Evolutionary conservation across 2,329 filamentous ascomycete genomes (phyloP), one percentile per base, ranked within the genome.

Genomic region (Trichoderma sp.): DNA sequence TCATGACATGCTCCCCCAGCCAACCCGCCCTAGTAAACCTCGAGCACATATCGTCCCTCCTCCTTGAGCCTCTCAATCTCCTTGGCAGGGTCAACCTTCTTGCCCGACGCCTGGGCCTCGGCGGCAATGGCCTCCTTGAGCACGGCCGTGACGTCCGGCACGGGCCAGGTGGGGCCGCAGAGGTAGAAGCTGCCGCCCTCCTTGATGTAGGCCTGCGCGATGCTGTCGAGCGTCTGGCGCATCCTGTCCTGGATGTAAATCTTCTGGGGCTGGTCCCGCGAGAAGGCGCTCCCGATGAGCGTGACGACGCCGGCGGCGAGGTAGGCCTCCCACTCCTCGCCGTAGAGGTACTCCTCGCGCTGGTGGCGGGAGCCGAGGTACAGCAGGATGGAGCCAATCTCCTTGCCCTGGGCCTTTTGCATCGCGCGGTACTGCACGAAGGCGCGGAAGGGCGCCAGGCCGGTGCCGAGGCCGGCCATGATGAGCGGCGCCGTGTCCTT

Each of bases 191-290:
- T 89, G 64, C 95, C 95, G 72, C 95, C 90, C 70, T 97, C 87
- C 73, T 88, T 82, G 69, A 97, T 87, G 77, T 98, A 98, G 0
- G 93, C 90, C 78, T 93, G 82, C 66, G 92, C 85, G 69, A 99
- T 96, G 68, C 95, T 89, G 51, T 82, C 80, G 66, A 98, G 80
- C 0, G 90, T 92, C 85, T 98, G 85, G 65, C 95, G 85, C 95
- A 99, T 99, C 70, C 93, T 88, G 77, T 99, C 95, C 82, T 99
- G 95, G 74, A 99, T 99, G 80, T 99, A 99, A 70, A 99, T 97
- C 88, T 99, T 99, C 82, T 97, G 85, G 17, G 92, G 90, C 84
- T 99, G 95, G 76, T 99, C 95, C 76, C 95, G 90, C 66, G 92
- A 96, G 84, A 99, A 99, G 50, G 95, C 95, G 59, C 92, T 88